phyloP scores from a whole-genome alignment of 495 filamentous ascomycete genomes.

The Durotheca rogersii region DNA sequence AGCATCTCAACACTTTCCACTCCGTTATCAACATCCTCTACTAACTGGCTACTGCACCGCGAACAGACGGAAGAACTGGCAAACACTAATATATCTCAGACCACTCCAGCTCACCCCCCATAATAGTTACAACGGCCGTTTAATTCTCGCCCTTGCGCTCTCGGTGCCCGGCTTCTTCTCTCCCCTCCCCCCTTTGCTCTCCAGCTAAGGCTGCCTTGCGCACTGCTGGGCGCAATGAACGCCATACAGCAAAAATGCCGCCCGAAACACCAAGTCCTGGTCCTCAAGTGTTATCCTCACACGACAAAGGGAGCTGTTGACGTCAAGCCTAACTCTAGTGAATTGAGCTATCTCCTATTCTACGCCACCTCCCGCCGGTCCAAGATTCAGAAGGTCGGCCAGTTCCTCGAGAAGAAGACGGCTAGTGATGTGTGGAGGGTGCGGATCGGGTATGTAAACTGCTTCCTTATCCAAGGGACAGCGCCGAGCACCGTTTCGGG shows the following conservation, averaged over 20 bases:
- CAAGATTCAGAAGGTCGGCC: constrained; percentile 91
- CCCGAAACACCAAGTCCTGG: constrained; percentile 89
- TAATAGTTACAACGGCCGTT: constrained; percentile 5
- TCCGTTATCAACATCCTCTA: no score
- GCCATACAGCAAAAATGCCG: constrained; percentile 62
- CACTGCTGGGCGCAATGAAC: constrained; percentile 47
- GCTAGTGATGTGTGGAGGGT: constrained; percentile 80
- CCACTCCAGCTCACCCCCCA: background rate
- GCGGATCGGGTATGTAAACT: constrained; percentile 68
- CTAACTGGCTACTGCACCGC: no score
- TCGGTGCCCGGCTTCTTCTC: constrained; percentile 11
- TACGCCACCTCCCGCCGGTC: constrained; percentile 89
- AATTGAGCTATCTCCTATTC: constrained; percentile 92
- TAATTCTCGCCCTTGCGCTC: background rate
- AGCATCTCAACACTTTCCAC: no score
- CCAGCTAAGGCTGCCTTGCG: constrained; percentile 18
- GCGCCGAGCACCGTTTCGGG: no score
- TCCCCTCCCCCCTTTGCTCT: constrained; percentile 7
- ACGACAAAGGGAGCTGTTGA: constrained; percentile 85
- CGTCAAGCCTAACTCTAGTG: constrained; percentile 89
- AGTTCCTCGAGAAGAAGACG: constrained; percentile 87
- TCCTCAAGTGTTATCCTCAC: constrained; percentile 89
- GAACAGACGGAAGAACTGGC: no score
- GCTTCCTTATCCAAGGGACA: no score
- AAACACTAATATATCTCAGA: background rate